Base-by-base conservation (phyloP, 2,329 filamentous ascomycete species). In the Chrysoporthe austroafricana region DNA sequence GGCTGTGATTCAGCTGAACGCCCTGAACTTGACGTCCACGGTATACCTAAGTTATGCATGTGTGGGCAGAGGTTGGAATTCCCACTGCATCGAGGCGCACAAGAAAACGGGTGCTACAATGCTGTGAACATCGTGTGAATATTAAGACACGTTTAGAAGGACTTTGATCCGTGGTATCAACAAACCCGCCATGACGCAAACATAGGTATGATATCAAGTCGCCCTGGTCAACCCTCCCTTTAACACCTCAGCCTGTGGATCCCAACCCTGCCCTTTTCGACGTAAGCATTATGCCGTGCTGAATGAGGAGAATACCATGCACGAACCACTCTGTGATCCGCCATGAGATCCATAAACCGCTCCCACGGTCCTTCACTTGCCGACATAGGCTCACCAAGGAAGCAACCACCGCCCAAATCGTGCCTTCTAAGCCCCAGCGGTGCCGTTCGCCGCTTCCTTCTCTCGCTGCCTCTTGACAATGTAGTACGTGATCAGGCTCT, bases 401-500 rank as follows among this genome's bases (percentile, higher is more conserved):
- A 36, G 34, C 34, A 62, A 44, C 52, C 52, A 64, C 16, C 61
- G 18, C 4, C 44, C 26, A 36, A 48, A 64, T 52, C 52, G 62
- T 36, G 52, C 34, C 13, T 56, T 54, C 68, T 70, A 70, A 32
- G 62, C 68, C 63, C 26, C 44, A 9, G 54, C 32, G 32, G 54
- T 42, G 18, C 62, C 48, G 14, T 39, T 64, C 2, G 42, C 42
- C 36, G 36, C 62, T 32, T 67, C 72, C 34, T 42, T 42, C 78
- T 90, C 88, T 63, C 87, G 81, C 78, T 90, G 88, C 76, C 84
- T 83, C 82, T 90, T 90, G 52, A 91, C 91, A 74, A 94, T 90
- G 77, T 94, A 94, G 76, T 94, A 94, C 11, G 90, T 94, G 73
- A 94, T 89, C 69, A 94, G 77, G 72, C 90, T 93, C 81, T 93